These are phyloP conservation scores for Boletus eberwhitei DNA, from an alignment of 768 basidiomycete genomes.

Conservation along the genomic window DNA sequence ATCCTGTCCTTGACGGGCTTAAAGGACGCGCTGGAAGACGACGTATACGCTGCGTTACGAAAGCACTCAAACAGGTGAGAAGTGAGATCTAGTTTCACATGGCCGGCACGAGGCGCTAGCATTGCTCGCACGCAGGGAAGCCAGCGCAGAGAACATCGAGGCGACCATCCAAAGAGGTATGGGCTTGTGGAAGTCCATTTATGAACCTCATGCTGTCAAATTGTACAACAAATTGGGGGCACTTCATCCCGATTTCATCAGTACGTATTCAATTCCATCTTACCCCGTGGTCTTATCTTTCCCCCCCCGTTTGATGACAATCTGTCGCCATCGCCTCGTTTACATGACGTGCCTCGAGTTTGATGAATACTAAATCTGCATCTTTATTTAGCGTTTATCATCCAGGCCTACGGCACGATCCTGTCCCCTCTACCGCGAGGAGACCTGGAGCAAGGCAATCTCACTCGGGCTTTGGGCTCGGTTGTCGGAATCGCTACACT, in stretches of 20 bases:
- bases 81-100: slow-evolving; percentile 10
- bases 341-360: slow-evolving; percentile 32
- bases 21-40: slow-evolving; percentile 73
- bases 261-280: slow-evolving; percentile 49
- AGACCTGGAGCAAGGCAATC: slow-evolving; percentile 72
- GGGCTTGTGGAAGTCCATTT: slow-evolving; percentile 82
- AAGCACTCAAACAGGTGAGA: slow-evolving; percentile 63
- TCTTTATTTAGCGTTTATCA: slow-evolving; percentile 67
- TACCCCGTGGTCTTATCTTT: slow-evolving; percentile 36
- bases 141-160: slow-evolving; percentile 62
- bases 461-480: slow-evolving; percentile 81
- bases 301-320: slow-evolving; percentile 24
- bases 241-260: slow-evolving; percentile 93
- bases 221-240: slow-evolving; percentile 81
- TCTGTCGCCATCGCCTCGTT: slow-evolving; percentile 29
- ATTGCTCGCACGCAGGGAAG: slow-evolving; percentile 45
- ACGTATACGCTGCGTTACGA: slow-evolving; percentile 71
- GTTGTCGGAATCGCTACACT: slow-evolving; percentile 83
- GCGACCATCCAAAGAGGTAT: slow-evolving; percentile 64
- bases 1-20: slow-evolving; percentile 80
- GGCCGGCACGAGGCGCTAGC: slow-evolving; percentile 23
- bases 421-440: slow-evolving; percentile 70
- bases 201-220: slow-evolving; percentile 85
- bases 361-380: slow-evolving; percentile 27
- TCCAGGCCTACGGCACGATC: slow-evolving; percentile 79